Evolutionary conservation across 768 basidiomycete genomes (phyloP), one percentile per base, ranked within the genome.

Genomic region (Auriculariales sp.): DNA sequence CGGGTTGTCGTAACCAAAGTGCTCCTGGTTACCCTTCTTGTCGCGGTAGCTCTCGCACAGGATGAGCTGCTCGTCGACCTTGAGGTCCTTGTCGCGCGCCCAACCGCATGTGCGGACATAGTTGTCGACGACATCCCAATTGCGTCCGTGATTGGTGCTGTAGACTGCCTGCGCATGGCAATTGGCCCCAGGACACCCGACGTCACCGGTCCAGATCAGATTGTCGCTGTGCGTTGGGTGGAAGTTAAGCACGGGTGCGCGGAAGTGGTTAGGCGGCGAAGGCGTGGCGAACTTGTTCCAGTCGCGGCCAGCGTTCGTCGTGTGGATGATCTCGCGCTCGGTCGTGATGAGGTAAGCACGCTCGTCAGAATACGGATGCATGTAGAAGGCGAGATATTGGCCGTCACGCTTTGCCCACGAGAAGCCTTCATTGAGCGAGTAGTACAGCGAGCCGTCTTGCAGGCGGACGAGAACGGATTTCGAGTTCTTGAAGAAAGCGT

Each of bases 351-450:
- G 79, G 66, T 87, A 98, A 2, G 92, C 94, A 10, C 93, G 84
- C 53, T 88, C 88, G 45, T 71, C 55, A 17, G 76, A 64, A 66
- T 83, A 85, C 28, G 73, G 66, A 69, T 99, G 94, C 68, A 93
- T 86, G 57, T 85, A 85, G 65, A 97, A 84, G 0, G 74, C 79
- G 30, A 95, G 66, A 69, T 97, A 85, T 14, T 71, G 74, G 52
- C 81, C 70, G 1, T 68, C 70, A 0, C 81, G 71, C 52, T 78
- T 80, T 35, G 72, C 71, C 93, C 94, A 99, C 0, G 80, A 80
- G 64, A 89, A 91, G 1, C 94, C 95, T 64, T 99, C 93, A 60
- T 92, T 97, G 57, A 78, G 79, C 1, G 91, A 95, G 67, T 97
- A 92, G 90, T 90, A 98, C 49, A 98, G 71, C 0, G 76, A 72